Evolutionary conservation across 257 asterid species (phyloP).

Genomic region (Lithospermum erythrorhizon): DNA sequence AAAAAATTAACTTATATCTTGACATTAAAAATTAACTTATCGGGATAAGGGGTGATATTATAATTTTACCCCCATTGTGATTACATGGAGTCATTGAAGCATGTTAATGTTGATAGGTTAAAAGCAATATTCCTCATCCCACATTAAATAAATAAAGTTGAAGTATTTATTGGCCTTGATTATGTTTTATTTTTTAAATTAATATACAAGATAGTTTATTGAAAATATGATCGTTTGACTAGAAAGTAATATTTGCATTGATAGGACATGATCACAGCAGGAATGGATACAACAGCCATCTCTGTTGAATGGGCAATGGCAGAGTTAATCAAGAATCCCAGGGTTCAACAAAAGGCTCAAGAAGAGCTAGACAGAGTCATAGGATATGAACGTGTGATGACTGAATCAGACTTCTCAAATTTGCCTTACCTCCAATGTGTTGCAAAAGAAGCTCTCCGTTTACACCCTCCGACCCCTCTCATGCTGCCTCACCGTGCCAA

Average conservation of each 20-base stretch:
- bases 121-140: too few species aligned
- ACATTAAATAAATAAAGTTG: too few species aligned
- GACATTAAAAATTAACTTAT: too few species aligned
- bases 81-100: too few species aligned
- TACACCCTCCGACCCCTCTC: slow-evolving; percentile 9
- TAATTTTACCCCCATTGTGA: too few species aligned
- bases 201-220: too few species aligned
- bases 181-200: too few species aligned
- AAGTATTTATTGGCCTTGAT: too few species aligned
- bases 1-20: too few species aligned
- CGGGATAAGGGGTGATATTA: too few species aligned
- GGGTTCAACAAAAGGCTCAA: slow-evolving; percentile 13
- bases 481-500: slow-evolving; percentile 13
- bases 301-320: slow-evolving; percentile 10
- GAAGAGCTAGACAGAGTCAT: slow-evolving; percentile 8
- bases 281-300: slow-evolving; percentile 6
- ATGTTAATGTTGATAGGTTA: too few species aligned
- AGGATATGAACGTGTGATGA: slow-evolving; percentile 1
- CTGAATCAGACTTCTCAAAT: slow-evolving; percentile 8
- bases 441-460: slow-evolving; percentile 12
- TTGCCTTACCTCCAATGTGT: slow-evolving; percentile 12
- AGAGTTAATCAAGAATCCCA: slow-evolving; percentile 8
- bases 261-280: slow-evolving; percentile 13
- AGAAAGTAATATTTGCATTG: background rate
- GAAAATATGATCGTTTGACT: too few species aligned